Percentiles rank a stretch among this genome's conserved stretches.
Evolutionary conservation across 345 rosid genomes (phyloP).

Genomic region (Kandelia obovata): DNA sequence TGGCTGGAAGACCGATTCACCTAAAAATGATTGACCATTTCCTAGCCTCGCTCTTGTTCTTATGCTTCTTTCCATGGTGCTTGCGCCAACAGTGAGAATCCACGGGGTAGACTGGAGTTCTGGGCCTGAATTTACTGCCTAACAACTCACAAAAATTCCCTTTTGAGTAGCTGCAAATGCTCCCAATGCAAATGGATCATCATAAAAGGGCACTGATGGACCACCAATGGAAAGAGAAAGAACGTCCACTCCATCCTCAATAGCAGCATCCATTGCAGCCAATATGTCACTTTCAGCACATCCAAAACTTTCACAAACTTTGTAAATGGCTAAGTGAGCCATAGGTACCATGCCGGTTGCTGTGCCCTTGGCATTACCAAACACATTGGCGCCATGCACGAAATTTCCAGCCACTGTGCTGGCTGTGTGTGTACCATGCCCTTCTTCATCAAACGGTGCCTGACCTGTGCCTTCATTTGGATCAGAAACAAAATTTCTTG

Average conservation of each 20-base stretch:
- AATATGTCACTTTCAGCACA: conserved; percentile 52
- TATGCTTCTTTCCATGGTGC: conserved; percentile 31
- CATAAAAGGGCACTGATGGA: conserved; percentile 23
- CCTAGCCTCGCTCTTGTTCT: conserved; percentile 25
- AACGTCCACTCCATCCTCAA: conserved; percentile 63
- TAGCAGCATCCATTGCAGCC: conserved; percentile 56
- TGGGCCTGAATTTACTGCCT: conserved; percentile 38
- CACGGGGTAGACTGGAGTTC: conserved; percentile 30
- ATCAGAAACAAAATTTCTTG: conserved; percentile 14
- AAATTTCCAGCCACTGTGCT: conserved; percentile 47
- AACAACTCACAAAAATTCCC: conserved; percentile 36
- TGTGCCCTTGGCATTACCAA: conserved; percentile 54
- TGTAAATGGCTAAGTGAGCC: conserved; percentile 57
- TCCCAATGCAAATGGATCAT: conserved; percentile 29
- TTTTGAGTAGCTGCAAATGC: conserved; percentile 32
- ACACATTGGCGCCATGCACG: conserved; percentile 21
- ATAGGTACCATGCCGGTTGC: conserved; percentile 61
- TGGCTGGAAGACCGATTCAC: neutral
- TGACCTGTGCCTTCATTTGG: neutral
- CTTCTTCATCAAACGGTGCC: conserved; percentile 16
- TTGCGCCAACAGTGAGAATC: conserved; percentile 36
- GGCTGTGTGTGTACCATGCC: conserved; percentile 25
- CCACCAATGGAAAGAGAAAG: conserved; percentile 50
- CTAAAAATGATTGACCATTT: conserved; percentile 10
- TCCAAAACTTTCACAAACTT: conserved; percentile 47